Percentiles rank a stretch among this genome's conserved stretches.
phyloP scores from a whole-genome alignment of 2,329 filamentous ascomycete species.

The Sordariomycetes sp. region DNA sequence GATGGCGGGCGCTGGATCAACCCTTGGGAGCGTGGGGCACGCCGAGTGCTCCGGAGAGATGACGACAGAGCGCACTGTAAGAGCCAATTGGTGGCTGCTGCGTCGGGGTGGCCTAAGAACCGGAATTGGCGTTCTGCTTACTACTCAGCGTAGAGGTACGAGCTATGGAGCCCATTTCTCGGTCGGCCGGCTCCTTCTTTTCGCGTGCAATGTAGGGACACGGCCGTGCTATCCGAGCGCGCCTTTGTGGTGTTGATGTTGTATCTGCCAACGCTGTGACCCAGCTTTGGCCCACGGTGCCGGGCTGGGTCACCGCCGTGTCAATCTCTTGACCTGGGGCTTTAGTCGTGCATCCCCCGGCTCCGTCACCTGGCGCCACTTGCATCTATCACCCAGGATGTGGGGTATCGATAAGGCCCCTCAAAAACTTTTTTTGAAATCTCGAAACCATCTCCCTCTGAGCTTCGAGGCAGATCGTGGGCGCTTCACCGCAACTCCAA shows the following conservation, averaged over 20 bases:
- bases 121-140: not conserved
- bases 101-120: not conserved
- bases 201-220: not conserved
- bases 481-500: not conserved
- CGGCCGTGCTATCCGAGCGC: not conserved
- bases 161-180: not conserved
- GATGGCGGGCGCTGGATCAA: not conserved
- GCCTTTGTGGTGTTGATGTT: not conserved
- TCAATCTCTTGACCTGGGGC: too few species aligned
- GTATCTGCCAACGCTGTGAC: not conserved
- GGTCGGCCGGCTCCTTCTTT: not conserved
- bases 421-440: conserved; percentile 7
- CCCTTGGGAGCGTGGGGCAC: not conserved
- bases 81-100: not conserved
- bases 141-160: too few species aligned
- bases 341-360: too few species aligned
- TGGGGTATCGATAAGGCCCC: not conserved
- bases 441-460: not conserved
- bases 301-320: too few species aligned
- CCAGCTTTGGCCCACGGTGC: too few species aligned
- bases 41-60: not conserved
- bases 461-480: not conserved
- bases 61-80: not conserved
- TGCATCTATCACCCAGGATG: not conserved
- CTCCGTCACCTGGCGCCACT: not conserved